Base-by-base conservation (phyloP, 106 monocot species). In the Alisma plantagoaquatica region DNA sequence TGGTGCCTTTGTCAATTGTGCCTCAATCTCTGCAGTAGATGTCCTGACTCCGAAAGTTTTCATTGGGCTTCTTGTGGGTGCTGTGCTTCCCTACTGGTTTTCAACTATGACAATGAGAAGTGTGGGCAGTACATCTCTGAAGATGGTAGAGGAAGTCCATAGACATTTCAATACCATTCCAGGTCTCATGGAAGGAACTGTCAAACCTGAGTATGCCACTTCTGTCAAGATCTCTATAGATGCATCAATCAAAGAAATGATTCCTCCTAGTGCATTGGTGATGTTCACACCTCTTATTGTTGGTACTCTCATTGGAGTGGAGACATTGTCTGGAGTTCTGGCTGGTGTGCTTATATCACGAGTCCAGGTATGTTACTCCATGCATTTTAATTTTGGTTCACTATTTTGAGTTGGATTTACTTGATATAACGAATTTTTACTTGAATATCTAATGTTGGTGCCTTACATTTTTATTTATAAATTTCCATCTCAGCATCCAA, bases 41-140 rank as follows among this genome's bases (percentile, higher is more conserved):
- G 75, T 84, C 3, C 50, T 84, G 47, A 75, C 64, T 9, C 84
- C 84, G 3, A 78, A 64, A 61, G 84, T 84, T 22, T 84, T 84
- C 65, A 63, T 78, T 20, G 84, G 84, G 19, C 42, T 84, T 33
- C 27, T 84, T 27, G 84, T 84, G 19, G 84, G 78, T 21, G 78
- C 78, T 10, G 79, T 84, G 84, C 81, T 82, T 57, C 81, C 81
- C 23, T 82, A 82, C 69, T 82, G 81, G 81, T 82, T 82, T 61
- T 82, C 81, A 0, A 76, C 81, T 51, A 76, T 82, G 81, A 82
- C 81, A 27, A 82, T 82, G 81, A 76, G 73, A 69, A 76, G 76
- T 43, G 76, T 82, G 12, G 81, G 81, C 23, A 82, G 69, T 31
- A 76, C 81, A 31, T 75, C 81, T 33, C 54, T 82, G 23, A 82